A percentile compares a stretch with the other conserved stretches of the same genome.
phyloP scores from a whole-genome alignment of 192 early-diverging fungal species.

The Umbelopsis ramanniana region DNA sequence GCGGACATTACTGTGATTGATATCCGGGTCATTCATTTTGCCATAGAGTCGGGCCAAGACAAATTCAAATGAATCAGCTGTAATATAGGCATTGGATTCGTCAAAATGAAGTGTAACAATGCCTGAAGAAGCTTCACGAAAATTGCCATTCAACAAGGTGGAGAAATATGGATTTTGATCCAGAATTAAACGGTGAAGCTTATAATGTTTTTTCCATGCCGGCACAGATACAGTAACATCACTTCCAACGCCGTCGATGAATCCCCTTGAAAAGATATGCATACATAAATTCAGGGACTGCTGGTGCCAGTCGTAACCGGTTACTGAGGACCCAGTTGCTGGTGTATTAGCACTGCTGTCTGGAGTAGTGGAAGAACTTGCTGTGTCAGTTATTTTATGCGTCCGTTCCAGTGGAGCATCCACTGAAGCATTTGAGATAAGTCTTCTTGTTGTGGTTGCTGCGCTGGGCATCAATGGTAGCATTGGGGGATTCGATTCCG shows the following conservation, averaged over 20 bases:
- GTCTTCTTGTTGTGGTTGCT: constrained; percentile 14
- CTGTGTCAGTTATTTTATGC: constrained; percentile 12
- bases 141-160: constrained; percentile 49
- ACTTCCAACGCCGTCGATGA: constrained; percentile 50
- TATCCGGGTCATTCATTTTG: constrained; percentile 41
- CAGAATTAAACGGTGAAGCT: constrained; percentile 57
- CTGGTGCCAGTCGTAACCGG: constrained; percentile 32
- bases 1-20: constrained; percentile 45
- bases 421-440: constrained; percentile 7
- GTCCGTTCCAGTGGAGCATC: constrained; percentile 3
- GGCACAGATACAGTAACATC: constrained; percentile 48
- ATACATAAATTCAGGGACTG: constrained; percentile 35
- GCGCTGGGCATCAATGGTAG: constrained; percentile 11
- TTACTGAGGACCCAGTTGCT: background rate
- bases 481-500: constrained; percentile 7
- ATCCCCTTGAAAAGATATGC: constrained; percentile 53
- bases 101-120: constrained; percentile 51
- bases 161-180: constrained; percentile 58
- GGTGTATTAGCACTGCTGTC: background rate
- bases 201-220: constrained; percentile 52
- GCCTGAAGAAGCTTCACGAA: constrained; percentile 41
- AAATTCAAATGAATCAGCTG: constrained; percentile 56
- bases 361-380: constrained; percentile 5
- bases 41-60: constrained; percentile 56
- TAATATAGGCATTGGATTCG: constrained; percentile 49